Evolutionary conservation across 306 rosid species (phyloP).

Genomic region (Vigna hirtella): DNA sequence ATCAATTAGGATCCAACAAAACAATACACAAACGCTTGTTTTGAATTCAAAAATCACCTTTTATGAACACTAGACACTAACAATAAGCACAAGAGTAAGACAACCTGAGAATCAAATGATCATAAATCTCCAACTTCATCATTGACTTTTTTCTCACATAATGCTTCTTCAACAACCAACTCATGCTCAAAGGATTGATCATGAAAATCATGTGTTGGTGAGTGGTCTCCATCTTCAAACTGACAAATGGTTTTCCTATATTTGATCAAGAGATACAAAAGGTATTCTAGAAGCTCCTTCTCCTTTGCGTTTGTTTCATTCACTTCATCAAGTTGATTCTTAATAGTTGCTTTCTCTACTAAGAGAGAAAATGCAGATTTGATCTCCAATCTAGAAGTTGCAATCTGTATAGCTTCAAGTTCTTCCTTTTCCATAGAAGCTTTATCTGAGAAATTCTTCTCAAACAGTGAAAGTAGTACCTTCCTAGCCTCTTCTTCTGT

Average conservation of each 20-base stretch:
- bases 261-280: conserved; percentile 56
- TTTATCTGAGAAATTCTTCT: conserved; percentile 45
- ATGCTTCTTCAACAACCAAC: conserved; percentile 27
- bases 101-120: conserved; percentile 14
- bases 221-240: conserved; percentile 27
- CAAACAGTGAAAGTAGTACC: conserved; percentile 46
- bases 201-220: conserved; percentile 17
- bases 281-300: conserved; percentile 51
- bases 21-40: not conserved
- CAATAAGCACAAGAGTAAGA: not conserved
- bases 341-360: conserved; percentile 57
- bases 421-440: conserved; percentile 45
- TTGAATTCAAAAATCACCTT: not conserved
- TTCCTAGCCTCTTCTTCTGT: conserved; percentile 63
- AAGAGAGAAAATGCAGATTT: conserved; percentile 41
- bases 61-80: not conserved
- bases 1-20: not conserved
- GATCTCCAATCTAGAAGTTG: conserved; percentile 53
- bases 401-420: conserved; percentile 58
- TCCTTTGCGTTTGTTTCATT: conserved; percentile 37
- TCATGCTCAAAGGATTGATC: conserved; percentile 32
- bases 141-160: conserved; percentile 33
- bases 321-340: conserved; percentile 40
- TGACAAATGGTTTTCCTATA: conserved; percentile 43
- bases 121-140: conserved; percentile 33